These are phyloP conservation scores for Penicillium simplicissimum DNA, from an alignment of 495 filamentous ascomycete species.

Conservation along the genomic window DNA sequence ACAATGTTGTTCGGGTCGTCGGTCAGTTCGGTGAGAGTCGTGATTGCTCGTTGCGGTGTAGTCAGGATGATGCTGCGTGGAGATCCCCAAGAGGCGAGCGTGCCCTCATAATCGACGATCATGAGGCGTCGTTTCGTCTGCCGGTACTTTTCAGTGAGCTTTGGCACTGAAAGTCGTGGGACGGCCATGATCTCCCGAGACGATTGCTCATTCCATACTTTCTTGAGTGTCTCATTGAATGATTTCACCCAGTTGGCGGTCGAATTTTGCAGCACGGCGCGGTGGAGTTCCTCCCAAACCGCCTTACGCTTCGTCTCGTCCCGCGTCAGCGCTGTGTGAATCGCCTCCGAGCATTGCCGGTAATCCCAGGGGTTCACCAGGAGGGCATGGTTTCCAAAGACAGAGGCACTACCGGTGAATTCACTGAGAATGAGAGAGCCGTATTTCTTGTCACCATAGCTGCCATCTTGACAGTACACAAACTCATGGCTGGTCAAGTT, in stretches of 20 bases:
- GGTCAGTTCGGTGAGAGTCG: constrained; percentile 75
- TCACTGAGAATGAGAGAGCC: constrained; percentile 89
- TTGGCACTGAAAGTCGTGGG: constrained; percentile 70
- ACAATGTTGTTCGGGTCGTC: constrained; percentile 78
- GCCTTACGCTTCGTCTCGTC: constrained; percentile 65
- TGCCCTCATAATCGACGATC: constrained; percentile 91
- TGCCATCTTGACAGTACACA: constrained; percentile 90
- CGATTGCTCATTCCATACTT: constrained; percentile 78
- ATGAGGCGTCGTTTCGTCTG: constrained; percentile 68
- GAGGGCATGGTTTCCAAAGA: constrained; percentile 72
- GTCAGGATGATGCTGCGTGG: constrained; percentile 77
- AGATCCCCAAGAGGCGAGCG: constrained; percentile 79
- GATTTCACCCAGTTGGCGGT: constrained; percentile 79
- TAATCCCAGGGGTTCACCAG: constrained; percentile 95
- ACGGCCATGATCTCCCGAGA: constrained; percentile 80
- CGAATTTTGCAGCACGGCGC: constrained; percentile 75
- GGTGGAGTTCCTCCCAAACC: constrained; percentile 73
- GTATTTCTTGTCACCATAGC: constrained; percentile 68
- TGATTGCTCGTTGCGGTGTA: constrained; percentile 79
- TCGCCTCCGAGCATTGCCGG: constrained; percentile 76
- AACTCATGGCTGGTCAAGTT: constrained; percentile 92
- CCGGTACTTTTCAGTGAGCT: constrained; percentile 64
- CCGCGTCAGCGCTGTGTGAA: constrained; percentile 79
- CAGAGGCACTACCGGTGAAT: constrained; percentile 85
- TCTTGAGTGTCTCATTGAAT: constrained; percentile 65